Conservation (phyloP, 148 eudicot species). For the Vaccinium corymbosum region DNA sequence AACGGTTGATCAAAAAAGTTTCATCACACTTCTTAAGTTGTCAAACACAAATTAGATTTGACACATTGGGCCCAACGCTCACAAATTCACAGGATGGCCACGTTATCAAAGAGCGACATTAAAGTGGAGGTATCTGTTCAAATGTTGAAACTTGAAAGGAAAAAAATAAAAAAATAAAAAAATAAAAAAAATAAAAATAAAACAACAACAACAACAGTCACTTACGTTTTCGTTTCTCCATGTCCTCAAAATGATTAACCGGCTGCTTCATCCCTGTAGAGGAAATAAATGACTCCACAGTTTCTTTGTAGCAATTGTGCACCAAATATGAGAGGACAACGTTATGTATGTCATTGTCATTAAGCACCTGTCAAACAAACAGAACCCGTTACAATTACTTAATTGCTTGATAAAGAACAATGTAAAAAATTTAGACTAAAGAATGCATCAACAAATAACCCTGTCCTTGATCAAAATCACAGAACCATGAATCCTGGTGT, state of each 20-base stretch:
- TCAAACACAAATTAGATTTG: not conserved
- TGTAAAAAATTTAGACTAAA: not conserved
- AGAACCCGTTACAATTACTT: not conserved
- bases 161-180: not conserved
- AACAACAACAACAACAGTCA: not conserved
- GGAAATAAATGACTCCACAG: slow-evolving; percentile 61
- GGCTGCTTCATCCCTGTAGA: slow-evolving; percentile 60
- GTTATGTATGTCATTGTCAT: slow-evolving; percentile 63
- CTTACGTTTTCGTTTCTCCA: slow-evolving; percentile 85
- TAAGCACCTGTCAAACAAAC: slow-evolving; percentile 46
- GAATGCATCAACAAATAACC: not conserved
- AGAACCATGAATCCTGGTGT: not conserved
- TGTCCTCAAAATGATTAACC: slow-evolving; percentile 58
- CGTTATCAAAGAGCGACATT: not conserved
- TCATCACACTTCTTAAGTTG: not conserved
- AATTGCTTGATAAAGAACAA: not conserved
- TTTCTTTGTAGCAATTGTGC: slow-evolving; percentile 84
- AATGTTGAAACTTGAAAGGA: not conserved
- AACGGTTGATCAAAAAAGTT: not conserved
- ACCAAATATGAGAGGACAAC: slow-evolving; percentile 86
- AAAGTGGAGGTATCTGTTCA: not conserved
- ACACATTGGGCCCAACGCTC: not conserved
- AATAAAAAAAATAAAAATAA: too few species aligned
- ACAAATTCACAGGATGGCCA: not conserved
- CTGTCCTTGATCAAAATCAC: not conserved